Evolutionary conservation across 1,284 basidiomycete species (phyloP).

Genomic region (Cutaneotrichosporon mucoides): DNA sequence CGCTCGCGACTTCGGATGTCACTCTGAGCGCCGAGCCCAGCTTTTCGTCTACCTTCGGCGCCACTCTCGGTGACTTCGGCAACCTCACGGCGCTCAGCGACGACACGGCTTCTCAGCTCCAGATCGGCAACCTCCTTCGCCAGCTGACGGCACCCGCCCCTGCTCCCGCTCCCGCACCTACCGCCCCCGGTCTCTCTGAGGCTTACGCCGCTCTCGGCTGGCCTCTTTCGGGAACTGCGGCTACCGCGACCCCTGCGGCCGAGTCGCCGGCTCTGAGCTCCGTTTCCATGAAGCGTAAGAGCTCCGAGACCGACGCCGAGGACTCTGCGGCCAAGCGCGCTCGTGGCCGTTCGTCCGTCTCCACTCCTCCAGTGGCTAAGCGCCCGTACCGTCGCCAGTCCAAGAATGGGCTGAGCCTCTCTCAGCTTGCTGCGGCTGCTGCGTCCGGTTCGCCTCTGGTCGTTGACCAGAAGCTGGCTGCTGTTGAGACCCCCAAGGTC

Average conservation of each 20-base stretch:
- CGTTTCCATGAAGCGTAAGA: slow-evolving; percentile 34
- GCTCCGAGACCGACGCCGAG: slow-evolving; percentile 23
- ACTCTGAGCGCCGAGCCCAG: slow-evolving; percentile 22
- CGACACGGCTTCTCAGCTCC: slow-evolving; percentile 25
- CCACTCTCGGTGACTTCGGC: slow-evolving; percentile 26
- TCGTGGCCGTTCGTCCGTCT: slow-evolving; percentile 25
- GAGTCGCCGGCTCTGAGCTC: slow-evolving; percentile 13
- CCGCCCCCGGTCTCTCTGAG: slow-evolving; percentile 11
- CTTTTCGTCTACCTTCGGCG: slow-evolving; percentile 28
- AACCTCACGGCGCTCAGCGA: slow-evolving; percentile 24
- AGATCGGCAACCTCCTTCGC: slow-evolving; percentile 24
- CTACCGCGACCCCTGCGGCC: not conserved
- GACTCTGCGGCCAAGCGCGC: slow-evolving; percentile 24
- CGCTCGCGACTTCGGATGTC: slow-evolving; percentile 12
- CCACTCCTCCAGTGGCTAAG: slow-evolving; percentile 17
- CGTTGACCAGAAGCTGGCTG: slow-evolving; percentile 1
- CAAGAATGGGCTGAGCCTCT: slow-evolving; percentile 20
- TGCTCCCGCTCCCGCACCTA: slow-evolving; percentile 6
- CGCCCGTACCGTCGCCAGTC: slow-evolving; percentile 25
- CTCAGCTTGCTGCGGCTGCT: slow-evolving; percentile 21
- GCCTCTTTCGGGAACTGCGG: slow-evolving; percentile 13
- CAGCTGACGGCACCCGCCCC: slow-evolving; percentile 12
- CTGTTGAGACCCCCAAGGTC: not conserved
- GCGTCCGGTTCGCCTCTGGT: slow-evolving; percentile 18
- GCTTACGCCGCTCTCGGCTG: slow-evolving; percentile 24